Evolutionary conservation across 2,329 filamentous ascomycete genomes (phyloP), one percentile per base, ranked within the genome.

Genomic region (Aspergillus brasiliensis): DNA sequence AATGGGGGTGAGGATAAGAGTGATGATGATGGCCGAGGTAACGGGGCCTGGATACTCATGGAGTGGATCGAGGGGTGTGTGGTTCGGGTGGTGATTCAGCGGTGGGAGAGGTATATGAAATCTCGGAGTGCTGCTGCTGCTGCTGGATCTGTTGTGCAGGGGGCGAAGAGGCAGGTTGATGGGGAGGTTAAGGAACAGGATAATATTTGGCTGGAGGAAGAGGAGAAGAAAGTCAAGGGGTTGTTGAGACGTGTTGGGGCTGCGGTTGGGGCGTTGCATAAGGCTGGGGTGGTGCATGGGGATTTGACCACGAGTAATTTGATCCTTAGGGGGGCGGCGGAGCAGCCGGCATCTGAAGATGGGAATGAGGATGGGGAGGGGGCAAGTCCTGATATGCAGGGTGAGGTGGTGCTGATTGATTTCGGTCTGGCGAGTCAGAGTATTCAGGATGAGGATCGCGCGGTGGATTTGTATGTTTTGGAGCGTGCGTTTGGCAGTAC

Each of bases 241-340:
- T 78, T 97, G 62, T 87, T 97, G 85, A 78, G 82, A 49, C 82
- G 85, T 64, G 87, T 97, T 61, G 93, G 91, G 1, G 71, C 74
- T 5, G 87, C 88, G 2, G 85, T 97, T 15, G 92, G 90, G 7
- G 83, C 76, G 57, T 80, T 99, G 81, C 95, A 99, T 81, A 84
- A 83, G 57, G 83, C 87, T n/a, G 94, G 94, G 15, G 86, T 98
- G 58, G 88, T 97, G 60, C 95, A 99, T 79, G 95, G 95, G 42
- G 95, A 99, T 79, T 78, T 99, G 78, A 99, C 95, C 62, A 99
- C 93, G 64, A 97, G 93, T 78, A 99, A 99, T 78, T 84, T 99
- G 80, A 97, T 99, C 89, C 74, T 98, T 66, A 75, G 86, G 61
- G 81, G 82, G 13, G 71, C 70, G 19, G 54, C 70, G 19, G 54